These are phyloP conservation scores for Hygrophoropsis aurantiaca DNA, from an alignment of 768 basidiomycete species.

Conservation along the genomic window DNA sequence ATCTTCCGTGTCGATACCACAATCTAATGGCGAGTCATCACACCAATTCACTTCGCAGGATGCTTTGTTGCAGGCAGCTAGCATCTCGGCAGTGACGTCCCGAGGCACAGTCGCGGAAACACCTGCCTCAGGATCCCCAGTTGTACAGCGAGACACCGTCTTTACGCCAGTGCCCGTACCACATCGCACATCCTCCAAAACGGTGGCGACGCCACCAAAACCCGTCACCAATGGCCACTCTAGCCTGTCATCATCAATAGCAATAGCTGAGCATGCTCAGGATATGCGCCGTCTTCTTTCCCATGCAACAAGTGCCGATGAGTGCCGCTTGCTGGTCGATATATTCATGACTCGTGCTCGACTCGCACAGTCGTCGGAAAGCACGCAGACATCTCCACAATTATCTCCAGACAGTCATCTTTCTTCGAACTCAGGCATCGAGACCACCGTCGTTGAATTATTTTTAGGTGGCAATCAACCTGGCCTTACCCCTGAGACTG, in stretches of 20 bases:
- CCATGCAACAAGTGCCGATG: conserved; percentile 71
- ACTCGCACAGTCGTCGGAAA: conserved; percentile 32
- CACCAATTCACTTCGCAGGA: no score
- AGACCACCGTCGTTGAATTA: conserved; percentile 52
- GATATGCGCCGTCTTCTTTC: conserved; percentile 70
- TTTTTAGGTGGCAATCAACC: conserved; percentile 28
- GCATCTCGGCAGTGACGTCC: neutral
- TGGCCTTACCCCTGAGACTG: neutral
- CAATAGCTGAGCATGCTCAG: conserved; percentile 46
- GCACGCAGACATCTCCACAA: conserved; percentile 31
- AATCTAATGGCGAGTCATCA: no score
- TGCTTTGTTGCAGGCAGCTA: neutral
- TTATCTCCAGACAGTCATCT: conserved; percentile 34
- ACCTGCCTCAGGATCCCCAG: no score
- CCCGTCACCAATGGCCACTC: conserved; percentile 17
- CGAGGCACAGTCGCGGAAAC: neutral
- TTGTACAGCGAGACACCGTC: neutral
- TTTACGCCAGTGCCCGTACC: neutral
- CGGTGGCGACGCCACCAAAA: conserved; percentile 13
- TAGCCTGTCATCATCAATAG: conserved; percentile 21
- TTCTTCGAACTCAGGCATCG: conserved; percentile 30
- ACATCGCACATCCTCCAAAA: conserved; percentile 16
- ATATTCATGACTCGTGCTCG: conserved; percentile 74
- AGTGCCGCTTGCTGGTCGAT: conserved; percentile 83
- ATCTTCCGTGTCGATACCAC: no score